A percentile compares a stretch with the other conserved stretches of the same genome.
Evolutionary conservation across 108 stramenopile species (phyloP).

Genomic region (Phaeodactylum tricornutum): DNA sequence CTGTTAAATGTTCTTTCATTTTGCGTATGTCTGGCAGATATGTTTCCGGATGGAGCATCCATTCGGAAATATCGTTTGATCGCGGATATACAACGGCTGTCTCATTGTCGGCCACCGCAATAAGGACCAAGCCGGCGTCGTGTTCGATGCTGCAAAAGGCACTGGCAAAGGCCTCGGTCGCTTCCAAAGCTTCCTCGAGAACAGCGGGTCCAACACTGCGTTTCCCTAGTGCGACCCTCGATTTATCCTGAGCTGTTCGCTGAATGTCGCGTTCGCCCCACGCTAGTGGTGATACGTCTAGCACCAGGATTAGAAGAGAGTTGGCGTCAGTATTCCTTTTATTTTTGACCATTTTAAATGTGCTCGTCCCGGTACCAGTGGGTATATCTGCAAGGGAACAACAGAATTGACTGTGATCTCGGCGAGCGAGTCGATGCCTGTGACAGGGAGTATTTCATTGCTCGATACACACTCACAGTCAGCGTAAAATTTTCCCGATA

Average conservation of each 20-base stretch:
- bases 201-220: constrained; percentile 58
- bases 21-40: constrained; percentile 36
- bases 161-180: constrained; percentile 39
- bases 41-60: constrained; percentile 28
- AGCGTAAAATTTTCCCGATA: too few relatives aligned
- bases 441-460: too few relatives aligned
- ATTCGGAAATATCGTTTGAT: constrained; percentile 42
- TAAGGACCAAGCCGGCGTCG: constrained; percentile 49
- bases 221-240: constrained; percentile 36
- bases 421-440: too few relatives aligned
- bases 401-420: too few relatives aligned
- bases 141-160: constrained; percentile 48
- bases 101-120: constrained; percentile 65
- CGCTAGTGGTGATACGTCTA: constrained; percentile 66
- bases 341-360: too few relatives aligned
- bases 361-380: too few relatives aligned
- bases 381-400: too few relatives aligned
- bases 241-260: constrained; percentile 42
- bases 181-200: constrained; percentile 52
- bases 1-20: constrained; percentile 37
- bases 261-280: constrained; percentile 57
- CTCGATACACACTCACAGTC: too few relatives aligned
- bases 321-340: too few relatives aligned
- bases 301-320: constrained; percentile 49
- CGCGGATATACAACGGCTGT: constrained; percentile 60